A percentile compares a stretch with the other conserved stretches of the same genome.
These are phyloP conservation scores for Verticillium dahliae DNA, from an alignment of 2,329 filamentous ascomycete genomes.

Conservation along the genomic window DNA sequence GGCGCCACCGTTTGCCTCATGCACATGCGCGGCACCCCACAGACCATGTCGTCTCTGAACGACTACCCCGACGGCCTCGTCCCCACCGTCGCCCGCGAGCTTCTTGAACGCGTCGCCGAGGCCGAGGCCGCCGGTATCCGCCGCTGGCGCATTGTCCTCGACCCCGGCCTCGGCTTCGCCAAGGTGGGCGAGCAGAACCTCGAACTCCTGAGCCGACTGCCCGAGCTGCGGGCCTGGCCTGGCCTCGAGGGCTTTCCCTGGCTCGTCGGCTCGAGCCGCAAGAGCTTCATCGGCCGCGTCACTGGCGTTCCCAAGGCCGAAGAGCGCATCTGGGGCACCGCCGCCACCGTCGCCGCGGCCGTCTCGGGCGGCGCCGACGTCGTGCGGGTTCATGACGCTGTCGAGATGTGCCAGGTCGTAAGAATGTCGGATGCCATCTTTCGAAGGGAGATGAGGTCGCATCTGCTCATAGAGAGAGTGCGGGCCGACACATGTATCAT, in stretches of 20 bases:
- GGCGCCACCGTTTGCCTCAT: conserved; percentile 77
- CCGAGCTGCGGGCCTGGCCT: conserved; percentile 57
- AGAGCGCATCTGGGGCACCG: conserved; percentile 77
- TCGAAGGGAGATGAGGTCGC: conserved; percentile 34
- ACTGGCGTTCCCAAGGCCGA: conserved; percentile 67
- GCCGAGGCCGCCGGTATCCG: conserved; percentile 77
- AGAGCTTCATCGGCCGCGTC: conserved; percentile 78
- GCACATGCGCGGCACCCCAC: conserved; percentile 88
- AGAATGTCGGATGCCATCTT: conserved; percentile 93
- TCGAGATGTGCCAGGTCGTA: conserved; percentile 77
- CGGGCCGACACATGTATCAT: neutral
- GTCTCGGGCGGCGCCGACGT: conserved; percentile 86
- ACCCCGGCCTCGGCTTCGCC: conserved; percentile 91
- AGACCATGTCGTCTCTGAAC: conserved; percentile 68
- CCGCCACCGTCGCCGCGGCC: conserved; percentile 78
- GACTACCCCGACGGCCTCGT: conserved; percentile 64
- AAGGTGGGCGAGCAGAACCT: conserved; percentile 79
- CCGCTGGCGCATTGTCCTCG: conserved; percentile 90
- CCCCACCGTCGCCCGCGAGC: conserved; percentile 57
- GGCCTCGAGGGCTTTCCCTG: conserved; percentile 70
- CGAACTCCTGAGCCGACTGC: conserved; percentile 63
- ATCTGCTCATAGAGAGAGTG: neutral
- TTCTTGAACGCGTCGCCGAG: conserved; percentile 61
- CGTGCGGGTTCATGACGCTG: conserved; percentile 84
- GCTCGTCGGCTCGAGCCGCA: conserved; percentile 84